Evolutionary conservation across 202 grass and related monocot genomes (phyloP).

Genomic region (Panicum virgatum): DNA sequence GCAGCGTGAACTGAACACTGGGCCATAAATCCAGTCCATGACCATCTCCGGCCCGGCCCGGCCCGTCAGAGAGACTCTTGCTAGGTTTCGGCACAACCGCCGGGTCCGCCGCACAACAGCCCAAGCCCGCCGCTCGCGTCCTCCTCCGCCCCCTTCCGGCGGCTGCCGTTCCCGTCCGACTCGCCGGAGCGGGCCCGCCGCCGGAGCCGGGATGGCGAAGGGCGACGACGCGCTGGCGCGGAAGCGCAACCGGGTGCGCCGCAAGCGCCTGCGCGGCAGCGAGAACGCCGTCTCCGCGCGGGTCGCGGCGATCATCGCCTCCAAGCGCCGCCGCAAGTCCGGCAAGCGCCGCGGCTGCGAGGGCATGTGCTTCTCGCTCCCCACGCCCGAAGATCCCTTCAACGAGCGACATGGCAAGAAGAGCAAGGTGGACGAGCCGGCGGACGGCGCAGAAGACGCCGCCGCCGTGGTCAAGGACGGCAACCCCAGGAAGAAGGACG

Average conservation of each 20-base stretch:
- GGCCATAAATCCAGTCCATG: background rate
- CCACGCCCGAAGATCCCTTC: slow-evolving; percentile 78
- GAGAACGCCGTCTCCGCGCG: slow-evolving; percentile 74
- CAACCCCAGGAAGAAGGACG: slow-evolving; percentile 35
- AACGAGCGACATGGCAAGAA: slow-evolving; percentile 77
- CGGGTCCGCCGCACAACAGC: background rate
- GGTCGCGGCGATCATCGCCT: slow-evolving; percentile 68
- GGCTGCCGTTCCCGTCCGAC: slow-evolving; percentile 5
- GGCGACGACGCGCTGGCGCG: slow-evolving; percentile 74
- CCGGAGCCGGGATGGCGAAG: slow-evolving; percentile 64
- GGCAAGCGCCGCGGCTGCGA: slow-evolving; percentile 79
- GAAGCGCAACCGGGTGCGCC: slow-evolving; percentile 62
- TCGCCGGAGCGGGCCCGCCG: background rate
- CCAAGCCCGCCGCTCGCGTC: too few species aligned
- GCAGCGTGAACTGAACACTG: background rate
- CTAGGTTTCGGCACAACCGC: slow-evolving; percentile 3
- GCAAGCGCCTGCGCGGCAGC: slow-evolving; percentile 69
- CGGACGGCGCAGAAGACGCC: slow-evolving; percentile 21
- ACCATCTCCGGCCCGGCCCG: background rate
- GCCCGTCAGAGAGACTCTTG: background rate
- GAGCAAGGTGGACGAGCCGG: slow-evolving; percentile 28
- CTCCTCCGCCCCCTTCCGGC: background rate
- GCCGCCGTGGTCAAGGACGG: slow-evolving; percentile 21
- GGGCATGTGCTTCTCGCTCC: slow-evolving; percentile 94
- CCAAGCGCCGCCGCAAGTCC: slow-evolving; percentile 79